Percentiles rank a stretch among this genome's conserved stretches.
phyloP scores from a whole-genome alignment of 352 stramenopile genomes.

The Globisporangium paroecandrum region DNA sequence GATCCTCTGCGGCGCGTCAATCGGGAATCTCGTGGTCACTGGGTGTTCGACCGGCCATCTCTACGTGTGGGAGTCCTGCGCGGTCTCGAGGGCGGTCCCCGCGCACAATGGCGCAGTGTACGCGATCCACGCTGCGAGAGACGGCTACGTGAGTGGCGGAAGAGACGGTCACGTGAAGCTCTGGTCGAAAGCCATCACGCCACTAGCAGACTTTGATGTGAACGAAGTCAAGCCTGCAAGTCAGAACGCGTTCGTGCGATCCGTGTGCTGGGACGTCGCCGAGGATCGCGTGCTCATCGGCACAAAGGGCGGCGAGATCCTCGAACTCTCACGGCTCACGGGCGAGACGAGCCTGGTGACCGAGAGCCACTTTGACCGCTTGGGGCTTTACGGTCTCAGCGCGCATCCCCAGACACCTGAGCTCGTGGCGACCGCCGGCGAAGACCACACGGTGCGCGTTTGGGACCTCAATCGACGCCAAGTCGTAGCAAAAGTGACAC shows the following conservation, averaged over 20 bases:
- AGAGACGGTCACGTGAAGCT: conserved; percentile 70
- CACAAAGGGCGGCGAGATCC: conserved; percentile 60
- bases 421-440: conserved; percentile 63
- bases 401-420: conserved; percentile 45
- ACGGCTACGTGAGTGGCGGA: conserved; percentile 57
- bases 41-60: conserved; percentile 62
- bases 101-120: conserved; percentile 70
- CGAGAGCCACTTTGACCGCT: conserved; percentile 57
- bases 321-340: conserved; percentile 68
- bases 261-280: conserved; percentile 61
- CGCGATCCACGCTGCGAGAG: conserved; percentile 47
- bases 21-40: conserved; percentile 53
- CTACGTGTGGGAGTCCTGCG: conserved; percentile 68
- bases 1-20: conserved; percentile 55
- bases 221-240: conserved; percentile 46
- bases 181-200: conserved; percentile 47
- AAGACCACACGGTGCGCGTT: conserved; percentile 64
- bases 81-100: conserved; percentile 52
- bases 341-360: conserved; percentile 56
- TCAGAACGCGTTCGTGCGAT: conserved; percentile 43
- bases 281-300: conserved; percentile 70
- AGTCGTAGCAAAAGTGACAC: conserved; percentile 49
- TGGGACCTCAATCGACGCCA: conserved; percentile 58
- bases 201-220: conserved; percentile 64
- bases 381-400: conserved; percentile 44